Percentiles rank a stretch among this genome's conserved stretches.
These are phyloP conservation scores for Kazachstania bromeliacearum DNA, from an alignment of 805 yeast genomes.

Conservation along the genomic window DNA sequence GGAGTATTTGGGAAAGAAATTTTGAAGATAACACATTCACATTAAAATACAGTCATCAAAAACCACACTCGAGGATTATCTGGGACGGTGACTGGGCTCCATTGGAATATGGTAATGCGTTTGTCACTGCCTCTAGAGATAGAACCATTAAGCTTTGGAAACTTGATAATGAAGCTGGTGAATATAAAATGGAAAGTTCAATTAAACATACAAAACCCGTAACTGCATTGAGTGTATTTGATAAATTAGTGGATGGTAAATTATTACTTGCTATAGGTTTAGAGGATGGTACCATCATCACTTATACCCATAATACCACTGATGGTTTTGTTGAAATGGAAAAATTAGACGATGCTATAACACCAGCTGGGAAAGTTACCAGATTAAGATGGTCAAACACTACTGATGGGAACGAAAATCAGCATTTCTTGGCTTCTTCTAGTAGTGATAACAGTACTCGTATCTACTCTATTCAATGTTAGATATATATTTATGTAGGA, in stretches of 20 bases:
- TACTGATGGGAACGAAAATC: constrained; percentile 14
- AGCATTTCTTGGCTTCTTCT: constrained; percentile 45
- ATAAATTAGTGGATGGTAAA: constrained; percentile 22
- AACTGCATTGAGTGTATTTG: constrained; percentile 54
- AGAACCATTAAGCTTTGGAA: constrained; percentile 69
- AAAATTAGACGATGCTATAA: constrained; percentile 31
- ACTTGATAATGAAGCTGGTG: constrained; percentile 30
- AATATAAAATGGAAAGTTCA: constrained; percentile 31
- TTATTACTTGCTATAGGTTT: constrained; percentile 52
- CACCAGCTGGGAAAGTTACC: constrained; percentile 56
- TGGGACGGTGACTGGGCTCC: constrained; percentile 95
- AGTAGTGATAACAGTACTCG: constrained; percentile 55
- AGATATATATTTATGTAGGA: background rate
- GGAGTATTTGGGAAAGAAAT: constrained; percentile 58
- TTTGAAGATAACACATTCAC: constrained; percentile 33
- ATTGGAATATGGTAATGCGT: constrained; percentile 34
- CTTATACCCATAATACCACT: constrained; percentile 33
- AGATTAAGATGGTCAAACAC: constrained; percentile 48
- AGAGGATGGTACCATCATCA: constrained; percentile 52
- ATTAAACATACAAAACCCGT: constrained; percentile 48
- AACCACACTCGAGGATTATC: constrained; percentile 83
- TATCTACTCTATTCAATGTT: constrained; percentile 25
- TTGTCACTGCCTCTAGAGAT: constrained; percentile 84
- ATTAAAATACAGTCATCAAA: constrained; percentile 37
- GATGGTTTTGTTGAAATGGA: constrained; percentile 25